Conservation (phyloP, 345 rosid species). For the Eucalyptus guilfoylei region DNA sequence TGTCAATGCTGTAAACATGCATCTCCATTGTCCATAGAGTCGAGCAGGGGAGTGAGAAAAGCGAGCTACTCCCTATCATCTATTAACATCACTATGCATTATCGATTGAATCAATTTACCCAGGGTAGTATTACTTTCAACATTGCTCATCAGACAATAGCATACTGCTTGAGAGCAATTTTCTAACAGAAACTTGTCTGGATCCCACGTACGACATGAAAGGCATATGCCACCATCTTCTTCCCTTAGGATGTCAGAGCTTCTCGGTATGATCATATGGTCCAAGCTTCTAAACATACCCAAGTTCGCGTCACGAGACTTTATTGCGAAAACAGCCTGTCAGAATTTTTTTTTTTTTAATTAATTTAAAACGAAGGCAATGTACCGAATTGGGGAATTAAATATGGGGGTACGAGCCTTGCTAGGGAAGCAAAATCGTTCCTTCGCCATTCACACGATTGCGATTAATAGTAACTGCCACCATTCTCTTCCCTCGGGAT, state of each 20-base stretch:
- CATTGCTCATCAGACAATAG: background rate
- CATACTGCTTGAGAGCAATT: background rate
- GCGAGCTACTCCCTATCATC: background rate
- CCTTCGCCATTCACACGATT: fast-evolving
- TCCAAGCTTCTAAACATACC: no score
- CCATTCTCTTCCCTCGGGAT: background rate
- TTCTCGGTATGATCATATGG: background rate
- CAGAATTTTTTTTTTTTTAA: no score
- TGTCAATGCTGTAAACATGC: background rate
- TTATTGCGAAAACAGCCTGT: fast-evolving
- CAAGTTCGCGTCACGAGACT: fast-evolving
- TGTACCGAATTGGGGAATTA: background rate
- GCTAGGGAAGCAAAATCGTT: background rate
- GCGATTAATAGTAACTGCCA: no score
- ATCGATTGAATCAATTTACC: background rate
- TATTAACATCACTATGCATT: background rate
- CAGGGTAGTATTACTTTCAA: background rate
- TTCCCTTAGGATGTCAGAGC: background rate
- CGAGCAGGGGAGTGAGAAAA: background rate
- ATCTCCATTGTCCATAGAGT: background rate
- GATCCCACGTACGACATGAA: background rate
- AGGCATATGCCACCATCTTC: no score
- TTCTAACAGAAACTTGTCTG: fast-evolving
- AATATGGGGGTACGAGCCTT: background rate
- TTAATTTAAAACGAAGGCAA: background rate